Percentiles rank a stretch among this genome's conserved stretches.
phyloP scores from a whole-genome alignment of 345 rosid species.

The Raphanus sativus region DNA sequence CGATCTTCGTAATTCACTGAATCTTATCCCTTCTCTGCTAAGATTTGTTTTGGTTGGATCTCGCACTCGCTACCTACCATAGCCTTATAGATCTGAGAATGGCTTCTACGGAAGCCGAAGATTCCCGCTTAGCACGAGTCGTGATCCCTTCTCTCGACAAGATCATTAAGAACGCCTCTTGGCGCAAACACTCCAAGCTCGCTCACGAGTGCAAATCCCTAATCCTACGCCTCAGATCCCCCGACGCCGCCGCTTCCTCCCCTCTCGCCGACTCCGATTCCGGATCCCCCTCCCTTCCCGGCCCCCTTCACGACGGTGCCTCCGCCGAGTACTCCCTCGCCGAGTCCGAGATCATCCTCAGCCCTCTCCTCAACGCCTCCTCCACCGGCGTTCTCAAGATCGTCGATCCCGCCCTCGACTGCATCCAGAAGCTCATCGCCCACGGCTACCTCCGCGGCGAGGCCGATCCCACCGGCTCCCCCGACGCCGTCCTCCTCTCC shows the following conservation, averaged over 20 bases:
- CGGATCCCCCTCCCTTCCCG: constrained; percentile 70
- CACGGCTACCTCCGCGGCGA: constrained; percentile 96
- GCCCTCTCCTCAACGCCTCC: constrained; percentile 80
- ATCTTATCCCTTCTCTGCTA: background rate
- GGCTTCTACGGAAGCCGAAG: constrained; percentile 99
- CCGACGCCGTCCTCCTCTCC: constrained; percentile 66
- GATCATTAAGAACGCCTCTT: constrained; percentile 88
- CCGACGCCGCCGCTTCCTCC: constrained; percentile 34
- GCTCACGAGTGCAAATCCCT: constrained; percentile 93
- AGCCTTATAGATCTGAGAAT: constrained; percentile 38
- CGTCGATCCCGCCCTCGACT: constrained; percentile 89
- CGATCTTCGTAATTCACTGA: background rate
- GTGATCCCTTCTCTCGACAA: constrained; percentile 80
- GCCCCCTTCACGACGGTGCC: constrained; percentile 86
- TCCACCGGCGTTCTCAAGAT: constrained; percentile 68
- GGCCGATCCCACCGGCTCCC: constrained; percentile 78
- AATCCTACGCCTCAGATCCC: constrained; percentile 61
- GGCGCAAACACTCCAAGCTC: constrained; percentile 97
- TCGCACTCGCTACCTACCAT: background rate
- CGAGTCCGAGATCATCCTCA: constrained; percentile 84
- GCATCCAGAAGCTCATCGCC: constrained; percentile 88
- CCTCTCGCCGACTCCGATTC: constrained; percentile 47
- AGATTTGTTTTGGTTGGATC: background rate
- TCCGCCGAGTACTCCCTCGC: constrained; percentile 63
- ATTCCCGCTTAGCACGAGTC: constrained; percentile 82